Percentiles rank a stretch among this genome's conserved stretches.
These are phyloP conservation scores for Ananas comosus DNA, from an alignment of 176 grass and related monocot species.

Conservation along the genomic window DNA sequence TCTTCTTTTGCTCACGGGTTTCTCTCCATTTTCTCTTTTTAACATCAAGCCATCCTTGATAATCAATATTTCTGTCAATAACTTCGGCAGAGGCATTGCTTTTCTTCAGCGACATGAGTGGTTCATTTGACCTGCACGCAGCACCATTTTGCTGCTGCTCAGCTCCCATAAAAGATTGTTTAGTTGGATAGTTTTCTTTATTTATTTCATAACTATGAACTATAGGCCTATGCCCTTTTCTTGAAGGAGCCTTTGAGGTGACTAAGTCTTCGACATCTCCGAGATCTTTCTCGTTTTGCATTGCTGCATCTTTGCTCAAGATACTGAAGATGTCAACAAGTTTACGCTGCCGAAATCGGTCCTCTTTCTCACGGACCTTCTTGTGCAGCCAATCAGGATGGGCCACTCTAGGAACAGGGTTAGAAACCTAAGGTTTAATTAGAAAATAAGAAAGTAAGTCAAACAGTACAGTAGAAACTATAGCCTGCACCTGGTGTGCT, in stretches of 20 bases:
- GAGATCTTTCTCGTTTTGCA: conserved; percentile 31
- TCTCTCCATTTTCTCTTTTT: conserved; percentile 94
- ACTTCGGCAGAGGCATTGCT: conserved; percentile 26
- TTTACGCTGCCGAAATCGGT: conserved; percentile 87
- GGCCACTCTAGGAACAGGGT: conserved; percentile 90
- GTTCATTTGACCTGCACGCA: conserved; percentile 25
- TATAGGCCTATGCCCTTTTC: conserved; percentile 20
- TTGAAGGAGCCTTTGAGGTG: conserved; percentile 24
- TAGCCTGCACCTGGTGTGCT: no score
- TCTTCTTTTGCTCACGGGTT: conserved; percentile 58
- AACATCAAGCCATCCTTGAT: conserved; percentile 87
- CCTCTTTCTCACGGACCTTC: conserved; percentile 93
- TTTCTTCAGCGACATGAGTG: conserved; percentile 19
- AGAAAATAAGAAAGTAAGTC: conserved; percentile 25
- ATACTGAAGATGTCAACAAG: conserved; percentile 71
- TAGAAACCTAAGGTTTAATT: conserved; percentile 56
- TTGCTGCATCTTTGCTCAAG: conserved; percentile 34
- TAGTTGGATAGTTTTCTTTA: conserved; percentile 52
- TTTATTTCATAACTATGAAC: conserved; percentile 36
- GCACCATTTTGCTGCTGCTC: conserved; percentile 25
- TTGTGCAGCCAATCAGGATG: conserved; percentile 98
- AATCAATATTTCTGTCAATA: conserved; percentile 62
- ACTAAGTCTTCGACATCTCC: conserved; percentile 79
- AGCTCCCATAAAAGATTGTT: conserved; percentile 31
- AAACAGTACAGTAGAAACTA: conserved; percentile 3